phyloP scores from a whole-genome alignment of 139 green algal genomes.

The Chara braunii region DNA sequence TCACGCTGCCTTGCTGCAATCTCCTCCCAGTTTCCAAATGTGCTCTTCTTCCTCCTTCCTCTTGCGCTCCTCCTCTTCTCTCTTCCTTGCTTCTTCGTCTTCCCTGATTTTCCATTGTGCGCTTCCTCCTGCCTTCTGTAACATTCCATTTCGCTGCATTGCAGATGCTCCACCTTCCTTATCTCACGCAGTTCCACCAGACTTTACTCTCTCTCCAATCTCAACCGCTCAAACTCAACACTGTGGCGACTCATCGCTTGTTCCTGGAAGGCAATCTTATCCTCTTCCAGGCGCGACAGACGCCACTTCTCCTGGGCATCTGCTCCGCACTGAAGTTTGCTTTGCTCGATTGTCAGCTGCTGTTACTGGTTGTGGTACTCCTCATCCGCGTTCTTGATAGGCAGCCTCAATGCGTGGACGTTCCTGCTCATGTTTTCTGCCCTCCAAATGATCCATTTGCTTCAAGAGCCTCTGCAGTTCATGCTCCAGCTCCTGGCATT shows the following conservation, averaged over 20 bases:
- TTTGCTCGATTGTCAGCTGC: constrained; percentile 34
- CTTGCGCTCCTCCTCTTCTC: too few species aligned
- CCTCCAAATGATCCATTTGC: constrained; percentile 89
- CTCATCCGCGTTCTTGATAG: constrained; percentile 47
- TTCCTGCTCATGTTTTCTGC: constrained; percentile 86
- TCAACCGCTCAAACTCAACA: constrained; percentile 80
- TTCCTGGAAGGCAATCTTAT: constrained; percentile 45
- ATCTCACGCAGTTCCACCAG: constrained; percentile 50
- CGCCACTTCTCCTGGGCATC: constrained; percentile 76
- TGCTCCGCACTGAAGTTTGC: constrained; percentile 49
- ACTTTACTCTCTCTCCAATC: constrained; percentile 49
- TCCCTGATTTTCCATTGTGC: constrained; percentile 21
- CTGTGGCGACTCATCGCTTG: constrained; percentile 61
- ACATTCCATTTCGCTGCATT: constrained; percentile 64
- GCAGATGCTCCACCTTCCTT: constrained; percentile 54
- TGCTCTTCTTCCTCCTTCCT: too few species aligned
- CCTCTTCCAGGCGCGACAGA: constrained; percentile 40
- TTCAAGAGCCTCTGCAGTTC: constrained; percentile 61
- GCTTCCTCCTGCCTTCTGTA: constrained; percentile 54
- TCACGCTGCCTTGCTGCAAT: too few species aligned
- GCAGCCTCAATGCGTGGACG: constrained; percentile 43
- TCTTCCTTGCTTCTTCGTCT: constrained; percentile 42
- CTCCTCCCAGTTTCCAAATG: too few species aligned
- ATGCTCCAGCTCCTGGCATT: constrained; percentile 69
- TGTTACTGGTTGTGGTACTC: constrained; percentile 44